These are phyloP conservation scores for Cercospora sp. DNA, from an alignment of 2,329 filamentous ascomycete genomes.

Conservation along the genomic window DNA sequence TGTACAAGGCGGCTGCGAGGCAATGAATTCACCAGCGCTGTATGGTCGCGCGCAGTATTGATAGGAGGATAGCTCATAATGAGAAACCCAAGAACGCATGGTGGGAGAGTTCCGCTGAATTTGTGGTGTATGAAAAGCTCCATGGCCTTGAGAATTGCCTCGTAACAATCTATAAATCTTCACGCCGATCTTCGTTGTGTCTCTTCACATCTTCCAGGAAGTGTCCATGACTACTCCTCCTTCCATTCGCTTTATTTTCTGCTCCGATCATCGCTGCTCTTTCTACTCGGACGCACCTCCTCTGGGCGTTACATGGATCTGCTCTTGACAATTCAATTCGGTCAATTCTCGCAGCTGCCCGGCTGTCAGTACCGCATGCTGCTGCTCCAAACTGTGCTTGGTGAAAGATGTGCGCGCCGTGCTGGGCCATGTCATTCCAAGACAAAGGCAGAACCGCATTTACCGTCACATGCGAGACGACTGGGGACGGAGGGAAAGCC, in stretches of 20 bases:
- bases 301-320: not conserved
- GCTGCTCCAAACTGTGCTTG: not conserved
- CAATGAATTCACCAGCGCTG: too few species aligned
- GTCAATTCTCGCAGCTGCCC: not conserved
- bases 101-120: not conserved
- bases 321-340: not conserved
- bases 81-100: too few species aligned
- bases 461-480: conserved; percentile 16
- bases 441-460: conserved; percentile 6
- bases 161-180: not conserved
- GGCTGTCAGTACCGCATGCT: not conserved
- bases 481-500: conserved; percentile 1
- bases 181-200: not conserved
- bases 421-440: not conserved
- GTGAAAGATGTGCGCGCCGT: not conserved
- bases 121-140: not conserved
- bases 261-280: not conserved
- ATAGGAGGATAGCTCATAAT: too few species aligned
- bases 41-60: too few species aligned
- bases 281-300: not conserved
- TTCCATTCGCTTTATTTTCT: too few species aligned
- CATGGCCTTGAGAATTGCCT: not conserved
- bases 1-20: too few species aligned
- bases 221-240: not conserved
- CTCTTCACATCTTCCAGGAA: not conserved